Percentiles rank a stretch among this genome's conserved stretches.
These are phyloP conservation scores for Marchantia paleacea DNA, from an alignment of 225 moss, liverwort and hornwort genomes.

Conservation along the genomic window DNA sequence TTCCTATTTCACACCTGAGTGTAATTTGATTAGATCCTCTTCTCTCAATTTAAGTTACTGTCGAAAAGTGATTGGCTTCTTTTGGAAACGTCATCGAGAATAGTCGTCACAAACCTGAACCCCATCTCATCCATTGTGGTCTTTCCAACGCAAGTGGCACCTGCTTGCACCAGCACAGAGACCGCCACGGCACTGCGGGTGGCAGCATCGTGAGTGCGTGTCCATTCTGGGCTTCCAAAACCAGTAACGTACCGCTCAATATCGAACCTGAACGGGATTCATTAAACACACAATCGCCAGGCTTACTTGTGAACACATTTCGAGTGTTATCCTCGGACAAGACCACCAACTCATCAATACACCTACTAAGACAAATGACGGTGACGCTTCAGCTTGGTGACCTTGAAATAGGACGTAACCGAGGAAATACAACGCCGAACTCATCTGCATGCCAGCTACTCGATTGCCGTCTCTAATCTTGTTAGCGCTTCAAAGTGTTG, in stretches of 20 bases:
- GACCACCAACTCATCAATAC: not conserved
- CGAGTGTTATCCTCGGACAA: not conserved
- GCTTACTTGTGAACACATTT: not conserved
- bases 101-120: constrained; percentile 49
- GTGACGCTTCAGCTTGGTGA: no score
- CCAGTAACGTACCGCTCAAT: constrained; percentile 71
- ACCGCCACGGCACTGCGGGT: constrained; percentile 56
- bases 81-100: not conserved
- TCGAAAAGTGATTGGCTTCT: not conserved
- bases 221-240: constrained; percentile 91
- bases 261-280: constrained; percentile 62
- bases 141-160: constrained; percentile 84
- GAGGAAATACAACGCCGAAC: no score
- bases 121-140: constrained; percentile 92
- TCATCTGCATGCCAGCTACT: no score
- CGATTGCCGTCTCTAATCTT: no score
- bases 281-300: not conserved
- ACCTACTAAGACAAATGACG: not conserved
- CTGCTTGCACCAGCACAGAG: constrained; percentile 60
- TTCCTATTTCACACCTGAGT: not conserved
- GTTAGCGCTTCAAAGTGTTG: no score
- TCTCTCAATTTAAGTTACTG: not conserved
- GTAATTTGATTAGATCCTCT: not conserved
- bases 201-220: constrained; percentile 67
- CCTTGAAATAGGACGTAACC: no score